Percentiles rank a stretch among this genome's conserved stretches.
Evolutionary conservation across 805 yeast genomes (phyloP).

Genomic region (Cyberlindnera amylophila): DNA sequence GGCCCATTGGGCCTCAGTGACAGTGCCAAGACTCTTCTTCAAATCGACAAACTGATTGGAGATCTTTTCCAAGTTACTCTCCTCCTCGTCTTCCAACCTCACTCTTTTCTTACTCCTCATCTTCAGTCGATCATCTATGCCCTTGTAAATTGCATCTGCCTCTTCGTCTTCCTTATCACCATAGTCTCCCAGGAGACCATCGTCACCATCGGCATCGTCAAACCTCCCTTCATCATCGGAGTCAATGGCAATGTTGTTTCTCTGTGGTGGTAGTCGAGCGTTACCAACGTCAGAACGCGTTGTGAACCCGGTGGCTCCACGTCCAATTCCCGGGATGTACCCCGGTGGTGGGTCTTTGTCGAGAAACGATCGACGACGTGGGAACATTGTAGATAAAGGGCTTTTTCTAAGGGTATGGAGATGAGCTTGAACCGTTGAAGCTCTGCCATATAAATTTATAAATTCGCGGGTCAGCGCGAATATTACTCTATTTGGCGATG

Average conservation of each 20-base stretch:
- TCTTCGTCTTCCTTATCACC: constrained; percentile 62
- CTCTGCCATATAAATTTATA: background rate
- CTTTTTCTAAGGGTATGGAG: background rate
- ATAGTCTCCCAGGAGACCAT: constrained; percentile 27
- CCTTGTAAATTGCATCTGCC: constrained; percentile 67
- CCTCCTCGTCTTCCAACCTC: constrained; percentile 26
- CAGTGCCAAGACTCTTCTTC: constrained; percentile 54
- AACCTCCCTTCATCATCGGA: constrained; percentile 12
- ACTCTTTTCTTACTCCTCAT: constrained; percentile 26
- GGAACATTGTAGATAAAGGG: constrained; percentile 1
- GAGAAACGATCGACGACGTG: constrained; percentile 42
- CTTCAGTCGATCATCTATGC: constrained; percentile 56
- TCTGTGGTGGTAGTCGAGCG: constrained; percentile 32
- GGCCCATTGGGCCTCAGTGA: constrained; percentile 75
- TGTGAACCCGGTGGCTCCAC: constrained; percentile 94
- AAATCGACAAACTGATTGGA: constrained; percentile 63
- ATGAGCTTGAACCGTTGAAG: background rate
- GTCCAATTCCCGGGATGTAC: constrained; percentile 86
- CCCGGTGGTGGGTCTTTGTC: constrained; percentile 87
- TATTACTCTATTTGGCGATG: background rate
- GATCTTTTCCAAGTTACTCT: constrained; percentile 30
- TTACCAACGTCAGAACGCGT: constrained; percentile 75
- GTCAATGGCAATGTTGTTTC: constrained; percentile 25
- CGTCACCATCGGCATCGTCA: constrained; percentile 29
- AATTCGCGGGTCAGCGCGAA: background rate